Base-by-base conservation (phyloP, 345 rosid genomes). In the Capsella bursapastoris region DNA sequence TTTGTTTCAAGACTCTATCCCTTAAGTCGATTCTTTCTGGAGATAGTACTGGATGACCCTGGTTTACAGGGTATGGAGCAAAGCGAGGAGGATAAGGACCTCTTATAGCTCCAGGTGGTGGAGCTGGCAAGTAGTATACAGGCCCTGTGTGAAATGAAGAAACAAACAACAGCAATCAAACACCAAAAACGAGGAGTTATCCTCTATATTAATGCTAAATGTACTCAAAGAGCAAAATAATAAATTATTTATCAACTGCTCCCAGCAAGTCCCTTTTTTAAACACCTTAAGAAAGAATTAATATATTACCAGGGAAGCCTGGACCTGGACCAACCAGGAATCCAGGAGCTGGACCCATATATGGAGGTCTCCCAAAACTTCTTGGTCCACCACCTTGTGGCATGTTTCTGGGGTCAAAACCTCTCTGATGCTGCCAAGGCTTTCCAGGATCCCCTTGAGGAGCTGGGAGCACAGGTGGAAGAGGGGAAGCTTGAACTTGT, bases 271-370 rank as follows among this genome's bases (percentile, higher is more conserved):
- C 8, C 43, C 57, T 53, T 14, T 44, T 7, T 9, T n/a, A 41
- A 73, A 61, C 49, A 73, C 66, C 0, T 47, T 22, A 35, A 48
- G 9, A 68, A 7, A 48, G 65, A 52, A 75, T 59, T 67, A 62
- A 81, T 77, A 44, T 27, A 71, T 86, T 89, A 96, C 99, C 98
- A 15, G 88, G 89, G 75, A 85, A 86, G 73, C 83, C 71, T 55
- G 98, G 92, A 77, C 88, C 91, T 50, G 98, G 92, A 77, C 88
- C 91, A 66, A 87, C 82, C 82, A 90, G 73, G 85, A 83, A 89
- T 44, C 93, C 88, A 7, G 92, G 96, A 74, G 83, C 78, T 32
- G 93, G 89, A 74, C 86, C 83, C 79, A 84, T 80, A 68, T 66
- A 89, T 7, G 89, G 88, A 13, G 88, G 88, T 45, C 96, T 87